A percentile compares a stretch with the other conserved stretches of the same genome.
Conservation (phyloP, 768 basidiomycete species). For the Hygrocybe coccinea region DNA sequence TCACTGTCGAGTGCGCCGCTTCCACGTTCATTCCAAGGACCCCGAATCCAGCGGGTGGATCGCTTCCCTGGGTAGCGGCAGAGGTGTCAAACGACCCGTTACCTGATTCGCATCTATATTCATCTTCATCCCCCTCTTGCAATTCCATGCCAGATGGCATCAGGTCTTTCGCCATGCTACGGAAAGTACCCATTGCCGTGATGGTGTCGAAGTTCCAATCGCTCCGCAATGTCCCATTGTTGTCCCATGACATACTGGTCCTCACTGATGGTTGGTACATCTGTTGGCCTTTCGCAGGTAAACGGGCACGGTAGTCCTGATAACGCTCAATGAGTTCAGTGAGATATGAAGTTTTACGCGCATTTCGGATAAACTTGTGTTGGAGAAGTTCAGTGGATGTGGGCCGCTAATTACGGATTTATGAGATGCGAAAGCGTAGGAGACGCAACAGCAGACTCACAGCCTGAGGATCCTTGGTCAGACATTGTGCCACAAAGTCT, state of each 20-base stretch:
- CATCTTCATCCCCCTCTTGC: slow-evolving; percentile 49
- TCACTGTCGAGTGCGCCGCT: slow-evolving; percentile 66
- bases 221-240: slow-evolving; percentile 71
- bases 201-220: slow-evolving; percentile 97
- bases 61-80: slow-evolving; percentile 63
- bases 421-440: slow-evolving; percentile 12
- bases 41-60: slow-evolving; percentile 32
- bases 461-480: slow-evolving; percentile 84
- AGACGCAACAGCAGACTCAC: slow-evolving; percentile 39
- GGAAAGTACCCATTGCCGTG: slow-evolving; percentile 74
- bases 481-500: slow-evolving; percentile 83
- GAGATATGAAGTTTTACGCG: slow-evolving; percentile 76
- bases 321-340: slow-evolving; percentile 86
- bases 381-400: slow-evolving; percentile 88
- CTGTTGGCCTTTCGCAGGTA: slow-evolving; percentile 52
- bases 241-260: slow-evolving; percentile 63
- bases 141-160: slow-evolving; percentile 53
- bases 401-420: slow-evolving; percentile 62
- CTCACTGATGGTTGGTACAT: slow-evolving; percentile 54
- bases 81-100: slow-evolving; percentile 55
- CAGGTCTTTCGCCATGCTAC: slow-evolving; percentile 66
- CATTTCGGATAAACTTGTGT: slow-evolving; percentile 86
- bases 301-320: slow-evolving; percentile 66
- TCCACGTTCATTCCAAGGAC: slow-evolving; percentile 38
- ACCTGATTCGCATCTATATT: slow-evolving; percentile 38